phyloP scores from a whole-genome alignment of 192 early-diverging fungal species.

The Radiomyces spectabilis region DNA sequence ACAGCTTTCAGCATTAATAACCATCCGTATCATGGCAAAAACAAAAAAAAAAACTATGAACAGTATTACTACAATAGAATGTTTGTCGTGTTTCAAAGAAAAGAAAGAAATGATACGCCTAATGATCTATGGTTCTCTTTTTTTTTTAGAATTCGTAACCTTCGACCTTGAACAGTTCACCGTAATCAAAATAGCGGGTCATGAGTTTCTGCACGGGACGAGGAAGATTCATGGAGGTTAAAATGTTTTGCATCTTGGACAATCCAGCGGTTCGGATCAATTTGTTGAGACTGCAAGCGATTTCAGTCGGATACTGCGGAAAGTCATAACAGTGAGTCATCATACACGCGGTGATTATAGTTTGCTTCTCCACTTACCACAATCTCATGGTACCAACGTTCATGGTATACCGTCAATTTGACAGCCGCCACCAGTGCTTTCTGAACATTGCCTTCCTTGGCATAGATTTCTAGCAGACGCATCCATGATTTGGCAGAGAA shows the following conservation, averaged over 20 bases:
- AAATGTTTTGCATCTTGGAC: constrained; percentile 86
- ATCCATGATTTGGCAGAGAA: constrained; percentile 91
- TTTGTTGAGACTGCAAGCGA: constrained; percentile 77
- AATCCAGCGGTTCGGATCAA: constrained; percentile 83
- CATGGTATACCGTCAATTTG: constrained; percentile 78
- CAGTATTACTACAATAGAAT: too few relatives aligned
- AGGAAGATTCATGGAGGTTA: constrained; percentile 85
- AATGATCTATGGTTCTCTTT: too few relatives aligned
- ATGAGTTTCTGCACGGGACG: constrained; percentile 70
- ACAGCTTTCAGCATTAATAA: too few relatives aligned
- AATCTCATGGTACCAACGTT: constrained; percentile 89
- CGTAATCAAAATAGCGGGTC: constrained; percentile 59
- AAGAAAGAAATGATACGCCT: too few relatives aligned
- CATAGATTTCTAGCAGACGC: constrained; percentile 72
- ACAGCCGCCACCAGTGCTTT: constrained; percentile 74
- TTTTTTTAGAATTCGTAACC: constrained; percentile 60
- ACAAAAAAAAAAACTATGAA: too few relatives aligned
- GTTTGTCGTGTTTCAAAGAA: too few relatives aligned
- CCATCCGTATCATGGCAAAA: too few relatives aligned
- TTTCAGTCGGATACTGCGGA: constrained; percentile 76
- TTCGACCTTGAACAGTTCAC: constrained; percentile 64
- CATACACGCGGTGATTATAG: background rate
- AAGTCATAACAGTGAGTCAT: too few relatives aligned
- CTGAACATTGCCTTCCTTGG: constrained; percentile 73
- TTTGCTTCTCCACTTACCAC: constrained; percentile 44